A percentile compares a stretch with the other conserved stretches of the same genome.
Evolutionary conservation across 768 basidiomycete genomes (phyloP).

Genomic region (Mycena belliarum): DNA sequence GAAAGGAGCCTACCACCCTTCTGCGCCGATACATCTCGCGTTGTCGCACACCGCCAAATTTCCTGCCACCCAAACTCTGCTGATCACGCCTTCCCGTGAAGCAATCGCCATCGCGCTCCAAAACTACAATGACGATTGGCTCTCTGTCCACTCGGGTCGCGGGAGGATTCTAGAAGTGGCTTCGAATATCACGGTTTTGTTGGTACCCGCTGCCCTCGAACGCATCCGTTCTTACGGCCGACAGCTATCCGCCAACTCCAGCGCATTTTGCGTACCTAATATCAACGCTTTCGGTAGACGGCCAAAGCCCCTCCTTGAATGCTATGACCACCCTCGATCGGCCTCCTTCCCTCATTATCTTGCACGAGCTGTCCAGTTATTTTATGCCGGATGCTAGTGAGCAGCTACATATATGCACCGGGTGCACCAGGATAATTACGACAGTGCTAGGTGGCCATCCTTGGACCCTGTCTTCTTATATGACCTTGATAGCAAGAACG

Average conservation of each 20-base stretch:
- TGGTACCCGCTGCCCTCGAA: conserved; percentile 28
- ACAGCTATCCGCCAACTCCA: conserved; percentile 65
- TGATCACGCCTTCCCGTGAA: conserved; percentile 57
- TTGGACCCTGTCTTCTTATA: conserved; percentile 50
- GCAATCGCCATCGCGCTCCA: conserved; percentile 42
- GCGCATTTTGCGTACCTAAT: conserved; percentile 56
- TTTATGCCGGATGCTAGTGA: conserved; percentile 36
- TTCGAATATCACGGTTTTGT: conserved; percentile 58
- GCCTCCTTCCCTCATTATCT: conserved; percentile 54
- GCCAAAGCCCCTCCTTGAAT: conserved; percentile 21
- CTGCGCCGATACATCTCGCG: conserved; percentile 70
- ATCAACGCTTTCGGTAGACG: conserved; percentile 36
- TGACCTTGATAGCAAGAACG: conserved; percentile 49
- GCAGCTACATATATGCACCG: neutral
- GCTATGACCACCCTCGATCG: conserved; percentile 29
- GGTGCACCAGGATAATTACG: neutral
- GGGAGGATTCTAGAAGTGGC: conserved; percentile 40
- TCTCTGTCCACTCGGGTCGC: conserved; percentile 39
- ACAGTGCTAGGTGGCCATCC: conserved; percentile 20
- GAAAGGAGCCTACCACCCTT: conserved; percentile 61
- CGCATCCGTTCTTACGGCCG: conserved; percentile 4
- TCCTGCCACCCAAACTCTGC: conserved; percentile 37
- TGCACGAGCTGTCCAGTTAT: conserved; percentile 63
- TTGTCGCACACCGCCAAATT: conserved; percentile 46
- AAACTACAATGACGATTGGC: conserved; percentile 56